phyloP scores from a whole-genome alignment of 2,329 filamentous ascomycete genomes.

The Colletotrichum orbiculare region DNA sequence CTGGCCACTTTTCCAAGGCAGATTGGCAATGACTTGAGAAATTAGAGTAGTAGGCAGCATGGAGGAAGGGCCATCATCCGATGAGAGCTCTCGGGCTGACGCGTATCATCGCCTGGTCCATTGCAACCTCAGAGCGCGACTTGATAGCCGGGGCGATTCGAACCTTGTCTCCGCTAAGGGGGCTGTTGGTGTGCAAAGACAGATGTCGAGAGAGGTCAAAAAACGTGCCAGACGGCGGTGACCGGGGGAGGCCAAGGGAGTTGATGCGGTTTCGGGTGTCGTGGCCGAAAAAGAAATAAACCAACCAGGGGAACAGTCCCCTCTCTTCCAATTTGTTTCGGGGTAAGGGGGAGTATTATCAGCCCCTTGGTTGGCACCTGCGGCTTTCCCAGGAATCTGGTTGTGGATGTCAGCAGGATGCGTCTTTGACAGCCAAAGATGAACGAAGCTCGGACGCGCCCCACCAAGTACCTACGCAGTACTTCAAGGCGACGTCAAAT shows the following conservation, averaged over 20 bases:
- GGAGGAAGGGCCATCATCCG: background rate
- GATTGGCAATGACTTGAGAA: too few relatives aligned
- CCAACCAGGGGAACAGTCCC: conserved; percentile 15
- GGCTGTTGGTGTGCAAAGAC: conserved; percentile 12
- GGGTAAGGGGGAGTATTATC: background rate
- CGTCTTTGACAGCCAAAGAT: background rate
- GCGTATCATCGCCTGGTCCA: background rate
- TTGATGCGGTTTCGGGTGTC: conserved; percentile 30
- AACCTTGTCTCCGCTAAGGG: conserved; percentile 13
- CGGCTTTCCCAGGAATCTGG: conserved; percentile 28
- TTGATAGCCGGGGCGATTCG: conserved; percentile 9
- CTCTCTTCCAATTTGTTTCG: conserved; percentile 9
- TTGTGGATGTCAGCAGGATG: conserved; percentile 3
- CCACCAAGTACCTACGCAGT: background rate
- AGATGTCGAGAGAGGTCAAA: conserved; percentile 8
- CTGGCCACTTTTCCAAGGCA: too few relatives aligned
- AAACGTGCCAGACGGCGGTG: conserved; percentile 23
- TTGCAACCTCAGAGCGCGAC: conserved; percentile 6
- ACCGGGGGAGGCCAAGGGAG: conserved; percentile 11
- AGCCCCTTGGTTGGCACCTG: conserved; percentile 7
- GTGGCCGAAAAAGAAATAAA: conserved; percentile 12
- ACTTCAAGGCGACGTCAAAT: background rate
- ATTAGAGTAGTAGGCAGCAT: background rate
- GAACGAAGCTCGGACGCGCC: background rate
- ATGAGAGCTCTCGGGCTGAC: background rate